A percentile compares a stretch with the other conserved stretches of the same genome.
phyloP scores from a whole-genome alignment of 192 early-diverging fungal species.

The Coemansia asiatica region DNA sequence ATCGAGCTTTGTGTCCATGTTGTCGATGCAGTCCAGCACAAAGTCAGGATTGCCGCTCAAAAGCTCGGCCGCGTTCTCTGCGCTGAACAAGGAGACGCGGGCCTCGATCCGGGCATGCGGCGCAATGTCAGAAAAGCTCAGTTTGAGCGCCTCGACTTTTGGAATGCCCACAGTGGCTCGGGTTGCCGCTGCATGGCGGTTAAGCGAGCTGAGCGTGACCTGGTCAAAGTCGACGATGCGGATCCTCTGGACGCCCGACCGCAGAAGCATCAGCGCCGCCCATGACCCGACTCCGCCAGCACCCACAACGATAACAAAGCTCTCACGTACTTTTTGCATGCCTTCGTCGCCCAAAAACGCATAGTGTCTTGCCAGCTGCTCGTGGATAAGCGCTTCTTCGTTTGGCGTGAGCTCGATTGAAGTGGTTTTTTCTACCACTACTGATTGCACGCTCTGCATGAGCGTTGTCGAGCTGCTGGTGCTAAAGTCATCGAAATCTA shows the following conservation, averaged over 20 bases:
- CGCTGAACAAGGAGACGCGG: conserved; percentile 71
- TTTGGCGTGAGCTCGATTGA: conserved; percentile 38
- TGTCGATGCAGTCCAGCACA: conserved; percentile 91
- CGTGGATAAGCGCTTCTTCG: conserved; percentile 71
- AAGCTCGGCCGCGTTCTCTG: conserved; percentile 66
- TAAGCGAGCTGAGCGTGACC: conserved; percentile 89
- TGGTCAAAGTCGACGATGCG: conserved; percentile 98
- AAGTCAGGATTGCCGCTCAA: conserved; percentile 71
- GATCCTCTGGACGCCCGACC: conserved; percentile 82
- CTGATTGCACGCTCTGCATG: conserved; percentile 2
- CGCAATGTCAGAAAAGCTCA: conserved; percentile 71
- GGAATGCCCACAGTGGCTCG: conserved; percentile 87
- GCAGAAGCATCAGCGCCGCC: conserved; percentile 87
- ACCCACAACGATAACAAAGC: conserved; percentile 94
- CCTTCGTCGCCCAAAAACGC: conserved; percentile 88
- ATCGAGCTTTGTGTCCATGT: conserved; percentile 91
- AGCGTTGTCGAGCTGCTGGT: conserved; percentile 3
- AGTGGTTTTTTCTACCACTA: conserved; percentile 38
- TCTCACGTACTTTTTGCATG: conserved; percentile 65
- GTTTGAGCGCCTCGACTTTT: conserved; percentile 75
- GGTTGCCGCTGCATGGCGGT: conserved; percentile 91
- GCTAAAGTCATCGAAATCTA: conserved; percentile 16
- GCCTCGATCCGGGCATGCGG: conserved; percentile 82
- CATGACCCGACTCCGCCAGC: conserved; percentile 92
- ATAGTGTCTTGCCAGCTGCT: conserved; percentile 84